phyloP scores from a whole-genome alignment of 768 basidiomycete species.

The Tulasnella calospora region DNA sequence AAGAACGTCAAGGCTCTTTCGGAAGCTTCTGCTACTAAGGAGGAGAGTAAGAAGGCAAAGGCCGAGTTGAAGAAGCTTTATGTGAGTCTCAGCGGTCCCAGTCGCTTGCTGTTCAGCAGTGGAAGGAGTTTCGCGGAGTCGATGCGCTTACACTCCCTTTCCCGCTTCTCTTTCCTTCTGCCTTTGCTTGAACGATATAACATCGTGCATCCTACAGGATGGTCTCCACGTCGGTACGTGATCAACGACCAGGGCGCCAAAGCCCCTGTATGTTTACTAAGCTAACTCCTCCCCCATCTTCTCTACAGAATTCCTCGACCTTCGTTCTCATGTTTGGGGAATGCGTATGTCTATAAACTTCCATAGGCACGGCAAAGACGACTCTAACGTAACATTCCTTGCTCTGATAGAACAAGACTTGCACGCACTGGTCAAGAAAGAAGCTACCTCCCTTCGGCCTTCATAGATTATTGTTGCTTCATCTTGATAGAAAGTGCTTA shows the following conservation, averaged over 20 bases:
- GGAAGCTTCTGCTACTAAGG: slow-evolving; percentile 63
- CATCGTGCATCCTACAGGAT: slow-evolving; percentile 37
- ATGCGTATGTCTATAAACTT: slow-evolving; percentile 57
- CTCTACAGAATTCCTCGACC: slow-evolving; percentile 65
- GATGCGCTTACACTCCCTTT: not conserved
- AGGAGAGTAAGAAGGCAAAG: slow-evolving; percentile 69
- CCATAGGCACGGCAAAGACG: not conserved
- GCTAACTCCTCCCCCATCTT: not conserved
- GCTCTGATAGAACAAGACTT: slow-evolving; percentile 65
- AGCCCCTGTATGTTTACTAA: not conserved
- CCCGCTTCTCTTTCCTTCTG: too few species aligned
- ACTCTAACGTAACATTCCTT: not conserved
- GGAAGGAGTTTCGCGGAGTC: not conserved
- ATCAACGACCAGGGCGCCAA: not conserved
- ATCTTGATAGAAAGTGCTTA: not conserved
- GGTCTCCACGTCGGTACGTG: slow-evolving; percentile 70
- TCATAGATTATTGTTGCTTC: slow-evolving; percentile 32
- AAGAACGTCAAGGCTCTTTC: slow-evolving; percentile 77
- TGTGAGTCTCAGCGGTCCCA: slow-evolving; percentile 4
- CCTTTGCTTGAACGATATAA: not conserved
- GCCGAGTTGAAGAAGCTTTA: slow-evolving; percentile 84
- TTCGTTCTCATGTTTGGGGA: slow-evolving; percentile 80
- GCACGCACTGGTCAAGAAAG: slow-evolving; percentile 66
- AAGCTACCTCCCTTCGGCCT: slow-evolving; percentile 55
- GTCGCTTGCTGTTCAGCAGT: not conserved